Conservation (phyloP, 2,329 filamentous ascomycete species). For the Cladosporium velox region DNA sequence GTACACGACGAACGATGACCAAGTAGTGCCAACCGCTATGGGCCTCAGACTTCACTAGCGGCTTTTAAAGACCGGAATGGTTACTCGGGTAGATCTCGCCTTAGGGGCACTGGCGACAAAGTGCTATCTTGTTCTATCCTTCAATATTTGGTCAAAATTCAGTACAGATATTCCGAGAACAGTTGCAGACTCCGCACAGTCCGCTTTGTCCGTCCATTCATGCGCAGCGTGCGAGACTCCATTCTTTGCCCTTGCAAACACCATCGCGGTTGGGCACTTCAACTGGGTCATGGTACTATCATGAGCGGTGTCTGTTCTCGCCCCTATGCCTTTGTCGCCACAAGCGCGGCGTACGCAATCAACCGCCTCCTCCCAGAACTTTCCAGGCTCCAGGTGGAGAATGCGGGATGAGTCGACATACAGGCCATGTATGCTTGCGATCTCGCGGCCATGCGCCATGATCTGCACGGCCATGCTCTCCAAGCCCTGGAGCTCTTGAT, state of each 20-base stretch:
- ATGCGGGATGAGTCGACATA: conserved; percentile 28
- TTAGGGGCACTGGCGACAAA: neutral
- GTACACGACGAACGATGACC: neutral
- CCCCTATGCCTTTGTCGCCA: conserved; percentile 29
- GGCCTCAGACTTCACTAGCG: rapidly evolving
- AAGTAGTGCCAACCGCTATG: neutral
- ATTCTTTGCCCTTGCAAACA: conserved; percentile 34
- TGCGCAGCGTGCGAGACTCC: conserved; percentile 33
- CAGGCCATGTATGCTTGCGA: conserved; percentile 5
- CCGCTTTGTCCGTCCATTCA: conserved; percentile 32
- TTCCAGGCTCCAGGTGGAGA: conserved; percentile 23
- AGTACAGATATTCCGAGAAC: conserved; percentile 33
- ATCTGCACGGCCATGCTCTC: conserved; percentile 31
- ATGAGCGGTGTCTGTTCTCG: conserved; percentile 32
- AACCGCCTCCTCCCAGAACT: conserved; percentile 25
- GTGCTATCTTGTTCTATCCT: conserved; percentile 22
- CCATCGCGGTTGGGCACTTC: conserved; percentile 36
- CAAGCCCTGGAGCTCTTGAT: conserved; percentile 29
- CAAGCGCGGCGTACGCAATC: conserved; percentile 32
- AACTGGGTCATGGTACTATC: conserved; percentile 35
- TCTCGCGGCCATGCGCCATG: conserved; percentile 12
- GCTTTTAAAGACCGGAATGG: neutral
- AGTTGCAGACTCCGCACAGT: conserved; percentile 31
- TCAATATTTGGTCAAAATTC: conserved; percentile 33
- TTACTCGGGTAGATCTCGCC: neutral